Conservation (phyloP, 495 filamentous ascomycete species). For the Pyronema domesticum region DNA sequence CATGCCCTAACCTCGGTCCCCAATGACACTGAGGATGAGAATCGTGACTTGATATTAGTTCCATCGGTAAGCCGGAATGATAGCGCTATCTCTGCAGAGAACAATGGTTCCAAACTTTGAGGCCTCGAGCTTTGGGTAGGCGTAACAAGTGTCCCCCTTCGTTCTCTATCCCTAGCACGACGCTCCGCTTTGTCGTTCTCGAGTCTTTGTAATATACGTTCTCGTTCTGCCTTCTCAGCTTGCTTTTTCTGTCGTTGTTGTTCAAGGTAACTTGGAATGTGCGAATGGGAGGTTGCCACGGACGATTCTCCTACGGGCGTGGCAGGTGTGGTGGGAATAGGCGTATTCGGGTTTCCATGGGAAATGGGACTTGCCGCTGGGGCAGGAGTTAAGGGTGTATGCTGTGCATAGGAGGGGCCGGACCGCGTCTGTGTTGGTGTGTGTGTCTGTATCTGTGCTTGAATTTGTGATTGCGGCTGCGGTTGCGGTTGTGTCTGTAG, state of each 20-base stretch:
- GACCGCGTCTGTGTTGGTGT: neutral
- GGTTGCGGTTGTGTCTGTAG: slow-evolving; percentile 20
- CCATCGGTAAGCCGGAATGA: slow-evolving; percentile 80
- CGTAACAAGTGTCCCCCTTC: slow-evolving; percentile 25
- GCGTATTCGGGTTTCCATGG: no score
- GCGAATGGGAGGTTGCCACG: slow-evolving; percentile 1
- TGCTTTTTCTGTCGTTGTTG: slow-evolving; percentile 33
- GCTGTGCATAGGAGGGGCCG: neutral
- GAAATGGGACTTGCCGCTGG: neutral
- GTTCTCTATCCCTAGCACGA: slow-evolving; percentile 32
- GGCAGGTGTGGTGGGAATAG: no score
- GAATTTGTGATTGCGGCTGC: slow-evolving; percentile 22
- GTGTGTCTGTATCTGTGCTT: slow-evolving; percentile 2
- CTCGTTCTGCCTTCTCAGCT: slow-evolving; percentile 41
- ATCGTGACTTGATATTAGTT: slow-evolving; percentile 52
- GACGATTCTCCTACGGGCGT: neutral
- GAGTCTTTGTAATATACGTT: slow-evolving; percentile 42
- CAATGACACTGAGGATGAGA: slow-evolving; percentile 48
- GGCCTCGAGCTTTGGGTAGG: neutral
- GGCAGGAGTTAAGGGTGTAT: neutral
- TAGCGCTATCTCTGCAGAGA: slow-evolving; percentile 37
- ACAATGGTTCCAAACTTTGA: neutral
- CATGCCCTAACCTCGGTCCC: slow-evolving; percentile 50
- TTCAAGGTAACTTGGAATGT: slow-evolving; percentile 30
- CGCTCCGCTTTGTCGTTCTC: slow-evolving; percentile 53